A percentile compares a stretch with the other conserved stretches of the same genome.
These are phyloP conservation scores for Jimgerdemannia flammicorona DNA, from an alignment of 192 early-diverging fungal species.

Conservation along the genomic window DNA sequence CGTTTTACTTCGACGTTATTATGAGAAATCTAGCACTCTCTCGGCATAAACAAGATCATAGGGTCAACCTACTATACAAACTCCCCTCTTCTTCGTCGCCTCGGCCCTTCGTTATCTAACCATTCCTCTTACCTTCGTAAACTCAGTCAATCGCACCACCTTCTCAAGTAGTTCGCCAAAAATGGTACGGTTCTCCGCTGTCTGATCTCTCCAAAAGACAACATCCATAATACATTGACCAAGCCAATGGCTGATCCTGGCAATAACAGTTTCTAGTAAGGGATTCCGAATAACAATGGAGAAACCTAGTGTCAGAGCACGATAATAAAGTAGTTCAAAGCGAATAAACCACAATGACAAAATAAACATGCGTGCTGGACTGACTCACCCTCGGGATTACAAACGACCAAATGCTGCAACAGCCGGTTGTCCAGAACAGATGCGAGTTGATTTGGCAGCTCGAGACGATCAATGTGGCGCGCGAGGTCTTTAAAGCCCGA, in stretches of 20 bases:
- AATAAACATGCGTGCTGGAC: no score
- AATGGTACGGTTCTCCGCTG: slow-evolving; percentile 10
- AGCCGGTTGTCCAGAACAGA: slow-evolving; percentile 40
- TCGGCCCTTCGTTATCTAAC: not conserved
- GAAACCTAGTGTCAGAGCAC: not conserved
- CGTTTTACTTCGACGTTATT: no score
- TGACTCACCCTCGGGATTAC: slow-evolving; percentile 26
- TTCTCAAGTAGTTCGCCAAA: slow-evolving; percentile 33
- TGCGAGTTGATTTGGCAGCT: slow-evolving; percentile 43
- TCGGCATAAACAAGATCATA: no score
- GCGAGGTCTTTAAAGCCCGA: slow-evolving; percentile 36
- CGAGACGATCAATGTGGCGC: slow-evolving; percentile 37
- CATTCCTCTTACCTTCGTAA: slow-evolving; percentile 35
- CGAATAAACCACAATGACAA: no score
- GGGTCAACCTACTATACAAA: no score
- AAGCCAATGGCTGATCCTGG: slow-evolving; percentile 40
- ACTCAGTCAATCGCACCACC: slow-evolving; percentile 30
- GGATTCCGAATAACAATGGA: not conserved
- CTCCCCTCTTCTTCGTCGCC: not conserved
- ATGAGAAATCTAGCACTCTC: no score
- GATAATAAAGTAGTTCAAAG: not conserved
- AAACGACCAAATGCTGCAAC: slow-evolving; percentile 46
- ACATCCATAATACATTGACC: slow-evolving; percentile 45
- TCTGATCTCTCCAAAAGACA: slow-evolving; percentile 39
- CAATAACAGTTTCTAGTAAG: slow-evolving; percentile 24